Percentiles rank a stretch among this genome's conserved stretches.
Evolutionary conservation across 140 eudicot genomes (phyloP).

Genomic region (Bidens hawaiensis): DNA sequence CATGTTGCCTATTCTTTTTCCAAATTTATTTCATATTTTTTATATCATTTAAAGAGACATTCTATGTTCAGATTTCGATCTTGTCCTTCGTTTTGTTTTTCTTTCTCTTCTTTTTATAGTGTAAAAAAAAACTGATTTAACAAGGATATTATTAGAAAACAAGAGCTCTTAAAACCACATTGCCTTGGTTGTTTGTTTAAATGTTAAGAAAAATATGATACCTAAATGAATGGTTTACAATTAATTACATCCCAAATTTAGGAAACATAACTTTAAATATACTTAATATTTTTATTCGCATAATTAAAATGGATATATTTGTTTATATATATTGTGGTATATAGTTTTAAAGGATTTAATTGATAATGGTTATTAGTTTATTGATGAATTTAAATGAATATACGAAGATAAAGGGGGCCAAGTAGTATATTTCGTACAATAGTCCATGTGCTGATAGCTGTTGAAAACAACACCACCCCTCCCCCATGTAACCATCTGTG

Average conservation of each 20-base stretch:
- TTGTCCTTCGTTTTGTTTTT: not conserved
- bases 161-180: not conserved
- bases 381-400: not conserved
- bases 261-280: no score
- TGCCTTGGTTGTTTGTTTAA: not conserved
- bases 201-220: not conserved
- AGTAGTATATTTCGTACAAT: not conserved
- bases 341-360: not conserved
- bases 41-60: not conserved
- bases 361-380: not conserved
- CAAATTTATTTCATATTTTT: no score
- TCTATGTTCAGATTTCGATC: not conserved
- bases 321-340: no score
- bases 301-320: no score
- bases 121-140: no score
- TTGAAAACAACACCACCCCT: slow-evolving; percentile 31
- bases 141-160: not conserved
- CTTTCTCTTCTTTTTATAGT: not conserved
- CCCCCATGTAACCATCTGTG: slow-evolving; percentile 24
- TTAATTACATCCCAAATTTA: no score
- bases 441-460: slow-evolving; percentile 25
- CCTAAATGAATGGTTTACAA: no score
- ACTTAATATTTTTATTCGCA: no score
- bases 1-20: not conserved
- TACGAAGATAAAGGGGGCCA: not conserved